These are phyloP conservation scores for Eucalyptus pumila DNA, from an alignment of 345 rosid species.

Conservation along the genomic window DNA sequence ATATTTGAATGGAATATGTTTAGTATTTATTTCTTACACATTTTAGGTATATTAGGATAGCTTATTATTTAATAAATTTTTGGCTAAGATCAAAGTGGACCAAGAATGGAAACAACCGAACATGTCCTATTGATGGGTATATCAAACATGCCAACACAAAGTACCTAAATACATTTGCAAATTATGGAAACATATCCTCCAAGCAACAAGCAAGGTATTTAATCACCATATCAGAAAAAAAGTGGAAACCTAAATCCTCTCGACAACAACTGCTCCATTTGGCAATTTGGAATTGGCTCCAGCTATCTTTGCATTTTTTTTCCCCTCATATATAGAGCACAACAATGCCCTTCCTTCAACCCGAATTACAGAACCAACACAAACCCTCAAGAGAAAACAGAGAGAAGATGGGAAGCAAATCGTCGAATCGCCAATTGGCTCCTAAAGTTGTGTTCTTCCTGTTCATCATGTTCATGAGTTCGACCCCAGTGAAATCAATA, in stretches of 20 bases:
- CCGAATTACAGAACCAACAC: neutral
- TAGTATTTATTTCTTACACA: neutral
- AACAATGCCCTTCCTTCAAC: neutral
- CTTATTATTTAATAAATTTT: neutral
- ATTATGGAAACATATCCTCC: neutral
- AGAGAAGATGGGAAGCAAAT: neutral
- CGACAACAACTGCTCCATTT: neutral
- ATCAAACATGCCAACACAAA: neutral
- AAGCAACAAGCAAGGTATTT: neutral
- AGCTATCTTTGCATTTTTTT: neutral
- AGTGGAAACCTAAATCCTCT: neutral
- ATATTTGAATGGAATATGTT: neutral
- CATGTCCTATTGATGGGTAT: neutral
- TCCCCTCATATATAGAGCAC: neutral
- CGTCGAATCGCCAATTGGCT: neutral
- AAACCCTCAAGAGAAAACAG: neutral
- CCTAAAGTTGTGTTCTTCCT: neutral
- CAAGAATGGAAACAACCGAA: neutral
- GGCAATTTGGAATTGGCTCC: neutral
- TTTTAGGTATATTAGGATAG: neutral
- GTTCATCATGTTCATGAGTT: neutral
- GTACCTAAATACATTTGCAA: neutral
- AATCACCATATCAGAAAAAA: neutral
- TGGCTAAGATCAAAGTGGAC: neutral
- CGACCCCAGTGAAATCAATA: neutral